Base-by-base conservation (phyloP, 371 early-diverging fungal species). In the Actinomucor elegans region DNA sequence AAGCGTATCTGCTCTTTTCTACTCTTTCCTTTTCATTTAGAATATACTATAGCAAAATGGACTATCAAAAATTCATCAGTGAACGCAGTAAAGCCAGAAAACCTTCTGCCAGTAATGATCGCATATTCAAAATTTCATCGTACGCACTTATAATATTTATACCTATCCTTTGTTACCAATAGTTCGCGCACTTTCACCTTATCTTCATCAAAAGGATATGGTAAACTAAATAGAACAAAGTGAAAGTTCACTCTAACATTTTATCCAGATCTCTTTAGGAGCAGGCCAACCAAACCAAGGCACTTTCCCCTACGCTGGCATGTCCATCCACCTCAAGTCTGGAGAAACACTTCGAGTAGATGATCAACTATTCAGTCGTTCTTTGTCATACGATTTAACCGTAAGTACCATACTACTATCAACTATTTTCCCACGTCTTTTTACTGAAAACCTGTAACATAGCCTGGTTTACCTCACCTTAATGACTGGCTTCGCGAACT, bases 261-360 rank as follows among this genome's bases (percentile, higher is more conserved):
- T 24, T 11, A 27, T 36, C 6, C 8, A 84, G 90, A 75, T 83
- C 37, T 76, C 79, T 14, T 61, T 89, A 20, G 87, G 83, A 18
- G 91, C 88, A 29, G 93, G 93, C 18, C 79, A 81, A 42, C 93
- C 92, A 17, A 83, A 92, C 55, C 76, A 84, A 5, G 59, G 57
- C n/a, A 82, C 88, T 3, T 91, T 91, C 47, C 93, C 93, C 7
- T 88, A 82, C 66, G 84, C 75, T 15, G 67, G 76, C 27, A 65
- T 91, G 59, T 59, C 62, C 14, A 61, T 90, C 23, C 81, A 73
- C 12, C 68, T 90, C 9, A 85, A 84, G 52, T 64, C 59, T 17
- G 92, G 90, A 21, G 84, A 82, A 37, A 66, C 54, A 14, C 57
- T 87, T n/a, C 51, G 66, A 18, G 52, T 87, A 11, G 80, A 78